These are phyloP conservation scores for Ceratocystiopsis minuta DNA, from an alignment of 2,329 filamentous ascomycete species.

Conservation along the genomic window DNA sequence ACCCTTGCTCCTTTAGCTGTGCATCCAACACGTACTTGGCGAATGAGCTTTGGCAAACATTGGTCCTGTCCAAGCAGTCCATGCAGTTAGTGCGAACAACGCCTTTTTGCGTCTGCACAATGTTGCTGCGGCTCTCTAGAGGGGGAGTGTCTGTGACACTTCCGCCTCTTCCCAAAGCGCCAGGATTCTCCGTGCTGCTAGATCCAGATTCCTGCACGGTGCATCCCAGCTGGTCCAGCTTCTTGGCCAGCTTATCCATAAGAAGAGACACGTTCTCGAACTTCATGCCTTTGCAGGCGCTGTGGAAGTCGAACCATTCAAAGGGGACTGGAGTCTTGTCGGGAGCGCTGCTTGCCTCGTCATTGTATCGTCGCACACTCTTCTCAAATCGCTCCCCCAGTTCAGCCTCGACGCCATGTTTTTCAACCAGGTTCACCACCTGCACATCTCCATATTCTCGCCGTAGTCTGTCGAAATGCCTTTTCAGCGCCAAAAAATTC, in stretches of 20 bases:
- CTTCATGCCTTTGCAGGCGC: slow-evolving; percentile 85
- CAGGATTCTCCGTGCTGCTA: not conserved
- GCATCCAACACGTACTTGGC: slow-evolving; percentile 65
- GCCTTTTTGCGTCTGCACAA: slow-evolving; percentile 42
- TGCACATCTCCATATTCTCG: slow-evolving; percentile 60
- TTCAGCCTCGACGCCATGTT: slow-evolving; percentile 61
- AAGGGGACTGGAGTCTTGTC: slow-evolving; percentile 37
- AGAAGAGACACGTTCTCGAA: slow-evolving; percentile 85
- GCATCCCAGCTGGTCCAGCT: slow-evolving; percentile 54
- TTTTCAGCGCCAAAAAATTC: slow-evolving; percentile 61
- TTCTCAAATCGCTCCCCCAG: slow-evolving; percentile 65
- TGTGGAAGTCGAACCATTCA: slow-evolving; percentile 97
- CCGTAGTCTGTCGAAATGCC: slow-evolving; percentile 56
- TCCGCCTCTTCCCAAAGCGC: too few species aligned
- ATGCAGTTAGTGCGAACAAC: slow-evolving; percentile 93
- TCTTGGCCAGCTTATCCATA: slow-evolving; percentile 48
- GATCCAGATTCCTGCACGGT: slow-evolving; percentile 32
- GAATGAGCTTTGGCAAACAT: slow-evolving; percentile 86
- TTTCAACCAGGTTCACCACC: slow-evolving; percentile 73
- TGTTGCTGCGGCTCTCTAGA: not conserved
- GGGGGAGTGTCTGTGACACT: too few species aligned
- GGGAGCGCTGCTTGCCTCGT: slow-evolving; percentile 23
- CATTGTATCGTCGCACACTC: slow-evolving; percentile 48
- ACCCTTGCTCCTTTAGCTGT: slow-evolving; percentile 59
- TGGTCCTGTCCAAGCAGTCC: slow-evolving; percentile 93